Percentiles rank a stretch among this genome's conserved stretches.
Evolutionary conservation across 2,329 filamentous ascomycete species (phyloP).

Genomic region (Trichophaea hybrida): DNA sequence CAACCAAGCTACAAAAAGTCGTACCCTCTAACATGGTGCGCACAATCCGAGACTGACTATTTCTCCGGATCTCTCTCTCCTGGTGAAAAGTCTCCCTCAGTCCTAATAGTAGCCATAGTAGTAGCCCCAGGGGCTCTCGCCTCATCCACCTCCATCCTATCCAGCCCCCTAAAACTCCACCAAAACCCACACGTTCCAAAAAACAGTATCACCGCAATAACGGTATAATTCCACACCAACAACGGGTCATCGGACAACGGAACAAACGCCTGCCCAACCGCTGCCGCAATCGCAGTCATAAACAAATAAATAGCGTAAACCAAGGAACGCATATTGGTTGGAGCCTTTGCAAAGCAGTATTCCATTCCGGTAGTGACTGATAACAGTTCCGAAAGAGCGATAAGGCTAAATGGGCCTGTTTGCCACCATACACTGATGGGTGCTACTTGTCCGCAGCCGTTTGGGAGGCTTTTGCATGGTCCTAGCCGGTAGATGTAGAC

Average conservation of each 20-base stretch:
- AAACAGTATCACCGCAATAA: slow-evolving; percentile 47
- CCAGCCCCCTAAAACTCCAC: slow-evolving; percentile 47
- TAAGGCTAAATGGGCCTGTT: slow-evolving; percentile 36
- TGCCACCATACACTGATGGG: slow-evolving; percentile 52
- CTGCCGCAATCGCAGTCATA: slow-evolving; percentile 54
- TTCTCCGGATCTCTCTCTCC: too few relatives aligned
- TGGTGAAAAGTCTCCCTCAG: too few relatives aligned
- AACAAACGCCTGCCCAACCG: slow-evolving; percentile 55
- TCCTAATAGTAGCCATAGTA: too few relatives aligned
- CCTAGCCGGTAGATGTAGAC: slow-evolving; percentile 19
- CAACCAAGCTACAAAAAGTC: too few relatives aligned
- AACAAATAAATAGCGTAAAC: slow-evolving; percentile 56
- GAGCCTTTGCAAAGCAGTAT: slow-evolving; percentile 62
- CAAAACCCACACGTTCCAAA: slow-evolving; percentile 52
- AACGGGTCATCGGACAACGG: slow-evolving; percentile 49
- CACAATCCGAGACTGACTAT: too few relatives aligned
- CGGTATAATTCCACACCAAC: slow-evolving; percentile 57
- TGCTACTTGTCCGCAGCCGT: slow-evolving; percentile 32
- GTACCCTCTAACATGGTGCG: too few relatives aligned
- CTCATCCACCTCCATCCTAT: neutral
- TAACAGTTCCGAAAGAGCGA: slow-evolving; percentile 44
- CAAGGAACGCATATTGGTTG: slow-evolving; percentile 63
- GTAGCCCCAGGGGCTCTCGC: too few relatives aligned
- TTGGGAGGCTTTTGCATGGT: slow-evolving; percentile 17
- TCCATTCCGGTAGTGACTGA: slow-evolving; percentile 49